Conservation (phyloP, 768 basidiomycete species). For the Chiua virens region DNA sequence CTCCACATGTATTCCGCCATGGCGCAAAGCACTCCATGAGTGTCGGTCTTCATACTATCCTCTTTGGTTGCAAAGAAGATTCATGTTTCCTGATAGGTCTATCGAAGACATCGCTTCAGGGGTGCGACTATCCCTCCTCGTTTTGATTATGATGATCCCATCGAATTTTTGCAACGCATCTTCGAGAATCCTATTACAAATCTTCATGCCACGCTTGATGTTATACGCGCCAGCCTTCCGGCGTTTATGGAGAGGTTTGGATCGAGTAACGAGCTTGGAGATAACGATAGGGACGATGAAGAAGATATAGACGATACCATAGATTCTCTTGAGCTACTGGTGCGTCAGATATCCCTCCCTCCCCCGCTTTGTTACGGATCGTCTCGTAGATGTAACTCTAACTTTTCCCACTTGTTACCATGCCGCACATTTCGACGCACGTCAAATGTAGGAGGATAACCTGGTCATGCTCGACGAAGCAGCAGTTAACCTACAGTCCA, state of each 20-base stretch:
- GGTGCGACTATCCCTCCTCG: conserved; percentile 22
- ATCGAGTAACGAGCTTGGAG: conserved; percentile 4
- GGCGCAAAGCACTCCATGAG: conserved; percentile 57
- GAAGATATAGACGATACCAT: conserved; percentile 12
- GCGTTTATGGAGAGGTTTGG: conserved; percentile 27
- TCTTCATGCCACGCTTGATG: conserved; percentile 40
- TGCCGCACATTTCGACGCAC: conserved; percentile 6
- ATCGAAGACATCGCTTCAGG: conserved; percentile 24
- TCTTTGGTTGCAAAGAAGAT: conserved; percentile 20
- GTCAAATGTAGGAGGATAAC: conserved; percentile 16
- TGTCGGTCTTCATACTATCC: conserved; percentile 41
- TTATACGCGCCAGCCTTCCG: conserved; percentile 34
- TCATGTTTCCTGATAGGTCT: conserved; percentile 18
- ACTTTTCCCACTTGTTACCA: conserved; percentile 21
- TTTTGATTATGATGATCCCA: conserved; percentile 30
- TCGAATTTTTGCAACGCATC: conserved; percentile 50
- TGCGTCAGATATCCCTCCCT: conserved; percentile 20
- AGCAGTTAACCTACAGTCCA: background rate
- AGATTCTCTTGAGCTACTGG: conserved; percentile 22
- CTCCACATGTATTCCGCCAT: conserved; percentile 51
- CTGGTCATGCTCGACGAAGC: conserved; percentile 4
- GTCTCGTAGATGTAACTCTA: conserved; percentile 32
- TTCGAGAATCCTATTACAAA: conserved; percentile 47
- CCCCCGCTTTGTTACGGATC: conserved; percentile 25
- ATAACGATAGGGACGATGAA: conserved; percentile 38